Base-by-base conservation (phyloP, 164 flowering plant genomes). In the Magnolia sinica region DNA sequence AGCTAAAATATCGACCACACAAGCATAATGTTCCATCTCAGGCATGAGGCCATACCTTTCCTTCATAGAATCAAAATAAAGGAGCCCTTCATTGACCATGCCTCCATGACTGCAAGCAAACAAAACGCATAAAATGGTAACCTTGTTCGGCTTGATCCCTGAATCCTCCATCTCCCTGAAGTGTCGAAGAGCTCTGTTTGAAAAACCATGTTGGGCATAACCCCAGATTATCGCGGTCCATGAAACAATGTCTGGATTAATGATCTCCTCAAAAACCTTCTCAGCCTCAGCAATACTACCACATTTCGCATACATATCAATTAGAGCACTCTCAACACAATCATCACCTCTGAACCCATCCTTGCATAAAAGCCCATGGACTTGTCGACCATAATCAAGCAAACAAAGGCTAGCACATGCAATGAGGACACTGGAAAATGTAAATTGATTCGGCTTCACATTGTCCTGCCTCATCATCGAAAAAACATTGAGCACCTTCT, bases 21-120 rank as follows among this genome's bases (percentile, higher is more conserved):
- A 89, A 66, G 91, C 91, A 79, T 88, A 88, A 71, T 91, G 92
- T 77, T 88, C 87, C 90, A 87, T 85, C 73, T 84, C 81, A 66
- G 91, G 91, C 24, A 73, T 79, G 73, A 91, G 2, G 11, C 84
- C 84, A 65, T 88, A 88, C 20, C 23, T 69, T 50, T 82, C 77
- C 65, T 81, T 81, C 92, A 91, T 89, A 19, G 61, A 63, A 8
- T 78, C 77, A 74, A 91, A 90, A 76, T 83, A 83, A 8, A 76
- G 66, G 45, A 87, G 83, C 27, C 93, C 95, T 51, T 88, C 84
- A 19, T 89, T 88, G 18, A 90, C 87, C 84, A 87, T 58, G 16
- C 93, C 92, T 64, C 87, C 86, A 80, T 89, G 91, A 84, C 92
- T 90, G 73, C 93, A 91, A 73, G 92, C 95, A 82, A 84, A 86